Evolutionary conservation across 1,284 basidiomycete species (phyloP).

Genomic region (Porphyrellus sp.): DNA sequence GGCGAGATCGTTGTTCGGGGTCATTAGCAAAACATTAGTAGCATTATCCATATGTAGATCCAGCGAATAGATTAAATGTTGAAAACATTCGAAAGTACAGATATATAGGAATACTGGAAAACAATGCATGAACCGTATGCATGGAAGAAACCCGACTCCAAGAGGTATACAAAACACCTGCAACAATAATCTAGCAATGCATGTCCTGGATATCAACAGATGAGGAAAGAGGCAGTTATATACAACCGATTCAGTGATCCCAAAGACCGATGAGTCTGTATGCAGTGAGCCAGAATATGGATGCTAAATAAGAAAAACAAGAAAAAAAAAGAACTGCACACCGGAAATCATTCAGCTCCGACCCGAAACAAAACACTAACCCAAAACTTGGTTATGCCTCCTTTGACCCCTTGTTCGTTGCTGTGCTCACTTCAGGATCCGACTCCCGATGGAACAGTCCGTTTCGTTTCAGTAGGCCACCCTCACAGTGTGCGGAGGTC

Average conservation of each 20-base stretch:
- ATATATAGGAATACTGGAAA: neutral
- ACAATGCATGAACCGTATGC: neutral
- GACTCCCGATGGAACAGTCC: slow-evolving; percentile 34
- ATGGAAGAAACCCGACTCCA: neutral
- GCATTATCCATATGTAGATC: neutral
- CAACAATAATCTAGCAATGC: slow-evolving; percentile 27
- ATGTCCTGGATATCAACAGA: slow-evolving; percentile 23
- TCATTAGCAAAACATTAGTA: neutral
- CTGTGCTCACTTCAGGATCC: slow-evolving; percentile 29
- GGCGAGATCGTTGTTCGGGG: neutral
- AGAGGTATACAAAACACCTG: slow-evolving; percentile 23
- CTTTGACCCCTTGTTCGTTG: slow-evolving; percentile 40
- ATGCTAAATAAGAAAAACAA: slow-evolving; percentile 4
- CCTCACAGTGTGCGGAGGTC: slow-evolving; percentile 29
- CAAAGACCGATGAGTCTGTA: slow-evolving; percentile 14
- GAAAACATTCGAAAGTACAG: slow-evolving; percentile 16
- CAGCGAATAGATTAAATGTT: slow-evolving; percentile 22
- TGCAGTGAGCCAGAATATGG: slow-evolving; percentile 12
- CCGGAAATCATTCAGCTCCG: slow-evolving; percentile 1
- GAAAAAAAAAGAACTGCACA: slow-evolving; percentile 3
- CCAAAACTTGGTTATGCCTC: slow-evolving; percentile 43
- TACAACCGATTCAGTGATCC: slow-evolving; percentile 9
- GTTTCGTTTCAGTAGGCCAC: slow-evolving; percentile 30
- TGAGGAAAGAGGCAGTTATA: slow-evolving; percentile 6
- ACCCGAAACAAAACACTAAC: slow-evolving; percentile 14